Conservation (phyloP, 805 yeast genomes). For the Candida pseudofarinosa region DNA sequence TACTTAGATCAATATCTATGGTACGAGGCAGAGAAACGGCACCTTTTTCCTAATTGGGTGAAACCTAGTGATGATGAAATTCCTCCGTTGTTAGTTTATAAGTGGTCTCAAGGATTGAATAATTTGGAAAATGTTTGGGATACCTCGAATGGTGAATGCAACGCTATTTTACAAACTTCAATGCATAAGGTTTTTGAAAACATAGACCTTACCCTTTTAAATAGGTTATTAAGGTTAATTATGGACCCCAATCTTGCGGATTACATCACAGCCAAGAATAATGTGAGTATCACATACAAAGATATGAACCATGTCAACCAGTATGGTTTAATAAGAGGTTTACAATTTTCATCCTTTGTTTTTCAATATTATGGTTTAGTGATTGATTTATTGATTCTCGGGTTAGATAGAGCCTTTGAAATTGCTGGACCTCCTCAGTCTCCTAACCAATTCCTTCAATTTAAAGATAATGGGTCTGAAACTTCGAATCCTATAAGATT, state of each 20-base stretch:
- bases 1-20: constrained; percentile 92
- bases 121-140: constrained; percentile 79
- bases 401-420: constrained; percentile 82
- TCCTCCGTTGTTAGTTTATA: constrained; percentile 86
- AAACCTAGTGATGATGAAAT: constrained; percentile 93
- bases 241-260: constrained; percentile 92
- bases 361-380: constrained; percentile 87
- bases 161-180: constrained; percentile 79
- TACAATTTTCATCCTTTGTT: constrained; percentile 86
- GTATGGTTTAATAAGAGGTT: constrained; percentile 81
- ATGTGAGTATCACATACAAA: constrained; percentile 74
- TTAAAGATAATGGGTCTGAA: constrained; percentile 55
- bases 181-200: constrained; percentile 74
- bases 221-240: constrained; percentile 72
- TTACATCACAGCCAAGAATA: constrained; percentile 88
- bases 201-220: constrained; percentile 81
- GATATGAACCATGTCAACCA: constrained; percentile 95
- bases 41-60: constrained; percentile 91
- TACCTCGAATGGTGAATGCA: constrained; percentile 64
- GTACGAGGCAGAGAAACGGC: constrained; percentile 89
- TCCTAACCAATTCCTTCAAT: constrained; percentile 80
- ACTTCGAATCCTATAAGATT: constrained; percentile 69
- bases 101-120: constrained; percentile 91
- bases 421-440: constrained; percentile 71
- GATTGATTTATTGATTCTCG: constrained; percentile 75